These are phyloP conservation scores for Leptographium galeiforme DNA, from an alignment of 2,329 filamentous ascomycete species.

Conservation along the genomic window DNA sequence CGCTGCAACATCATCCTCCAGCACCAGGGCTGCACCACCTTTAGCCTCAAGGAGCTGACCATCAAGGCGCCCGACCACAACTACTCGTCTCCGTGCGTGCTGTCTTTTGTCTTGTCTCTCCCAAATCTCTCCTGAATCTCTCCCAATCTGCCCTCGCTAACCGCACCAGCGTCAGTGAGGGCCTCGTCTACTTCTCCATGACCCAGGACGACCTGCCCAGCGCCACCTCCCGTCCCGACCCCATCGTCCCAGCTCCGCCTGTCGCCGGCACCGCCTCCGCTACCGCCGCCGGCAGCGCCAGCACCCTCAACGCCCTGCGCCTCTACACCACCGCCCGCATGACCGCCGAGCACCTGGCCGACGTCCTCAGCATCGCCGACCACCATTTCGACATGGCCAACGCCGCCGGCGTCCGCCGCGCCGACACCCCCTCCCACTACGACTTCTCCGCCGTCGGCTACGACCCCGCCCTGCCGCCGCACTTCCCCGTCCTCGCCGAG, in stretches of 20 bases:
- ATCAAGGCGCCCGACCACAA: conserved; percentile 74
- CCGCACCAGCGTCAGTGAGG: conserved; percentile 60
- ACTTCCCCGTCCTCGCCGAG: conserved; percentile 42
- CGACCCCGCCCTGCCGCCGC: conserved; percentile 34
- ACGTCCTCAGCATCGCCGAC: conserved; percentile 17
- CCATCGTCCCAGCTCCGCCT: neutral
- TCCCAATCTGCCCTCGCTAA: too few species aligned
- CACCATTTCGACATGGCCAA: conserved; percentile 16
- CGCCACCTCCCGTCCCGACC: conserved; percentile 50
- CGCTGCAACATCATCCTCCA: conserved; percentile 76
- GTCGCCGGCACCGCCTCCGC: too few species aligned
- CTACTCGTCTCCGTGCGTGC: conserved; percentile 73
- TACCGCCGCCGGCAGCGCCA: neutral
- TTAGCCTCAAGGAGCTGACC: conserved; percentile 71
- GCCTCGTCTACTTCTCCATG: conserved; percentile 88
- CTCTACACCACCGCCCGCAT: neutral
- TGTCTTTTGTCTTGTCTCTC: neutral
- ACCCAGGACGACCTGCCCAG: conserved; percentile 59
- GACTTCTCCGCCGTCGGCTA: conserved; percentile 29
- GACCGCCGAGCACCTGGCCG: neutral
- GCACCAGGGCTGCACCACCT: conserved; percentile 68
- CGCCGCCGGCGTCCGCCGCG: conserved; percentile 16
- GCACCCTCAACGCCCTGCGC: neutral
- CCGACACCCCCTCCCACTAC: conserved; percentile 13
- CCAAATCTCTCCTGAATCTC: too few species aligned